phyloP scores from a whole-genome alignment of 345 rosid species.

The Hypericum androsaemum region DNA sequence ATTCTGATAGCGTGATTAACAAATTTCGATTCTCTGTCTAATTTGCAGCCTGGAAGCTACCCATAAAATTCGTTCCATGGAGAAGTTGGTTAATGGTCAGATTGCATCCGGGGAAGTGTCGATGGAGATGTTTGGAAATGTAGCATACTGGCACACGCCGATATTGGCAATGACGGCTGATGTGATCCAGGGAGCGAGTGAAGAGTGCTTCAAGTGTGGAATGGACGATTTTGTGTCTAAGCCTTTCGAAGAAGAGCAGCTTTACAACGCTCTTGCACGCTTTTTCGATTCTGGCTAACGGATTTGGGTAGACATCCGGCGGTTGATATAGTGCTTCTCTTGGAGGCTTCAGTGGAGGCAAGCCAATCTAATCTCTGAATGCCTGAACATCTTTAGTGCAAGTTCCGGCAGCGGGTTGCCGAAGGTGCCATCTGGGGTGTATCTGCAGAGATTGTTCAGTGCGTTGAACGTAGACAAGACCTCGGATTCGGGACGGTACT shows the following conservation, averaged over 20 bases:
- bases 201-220: constrained; percentile 65
- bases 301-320: too few species aligned
- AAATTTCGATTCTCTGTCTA: not conserved
- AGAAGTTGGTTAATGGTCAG: constrained; percentile 41
- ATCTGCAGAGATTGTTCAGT: too few species aligned
- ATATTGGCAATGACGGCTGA: constrained; percentile 95
- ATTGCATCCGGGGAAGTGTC: constrained; percentile 45
- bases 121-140: constrained; percentile 29
- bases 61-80: constrained; percentile 45
- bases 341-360: too few species aligned
- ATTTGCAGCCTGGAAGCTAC: constrained; percentile 81
- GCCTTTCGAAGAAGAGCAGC: constrained; percentile 77
- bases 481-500: too few species aligned
- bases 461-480: too few species aligned
- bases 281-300: constrained; percentile 46
- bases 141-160: constrained; percentile 52
- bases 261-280: constrained; percentile 60
- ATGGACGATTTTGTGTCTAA: constrained; percentile 83
- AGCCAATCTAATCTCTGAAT: too few species aligned
- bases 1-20: too few species aligned
- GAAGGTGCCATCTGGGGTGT: too few species aligned
- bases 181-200: constrained; percentile 69
- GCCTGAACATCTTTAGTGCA: too few species aligned
- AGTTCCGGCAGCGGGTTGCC: too few species aligned
- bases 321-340: too few species aligned